Base-by-base conservation (phyloP, 1,139 yeast genomes). In the Nakaseomyces glabratus region DNA sequence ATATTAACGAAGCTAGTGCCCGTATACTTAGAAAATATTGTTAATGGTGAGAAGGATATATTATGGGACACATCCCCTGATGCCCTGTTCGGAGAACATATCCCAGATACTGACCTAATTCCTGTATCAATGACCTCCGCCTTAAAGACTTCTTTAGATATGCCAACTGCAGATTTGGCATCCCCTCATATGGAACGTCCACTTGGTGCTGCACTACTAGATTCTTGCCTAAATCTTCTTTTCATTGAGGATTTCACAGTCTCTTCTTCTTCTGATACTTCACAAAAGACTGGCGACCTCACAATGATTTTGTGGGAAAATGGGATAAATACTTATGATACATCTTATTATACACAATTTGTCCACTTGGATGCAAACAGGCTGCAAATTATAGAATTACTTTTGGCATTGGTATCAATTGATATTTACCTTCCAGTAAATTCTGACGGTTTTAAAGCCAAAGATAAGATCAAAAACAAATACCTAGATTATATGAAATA, bases 1-100 rank as follows among this genome's bases (percentile, higher is more conserved):
- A 57, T 81, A 6, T 57, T 88, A 31, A 74, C 86, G 1, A 69
- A 76, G 37, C 38, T 82, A 3, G 44, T 82, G 12, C 96, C 96
- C 0, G 70, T 74, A 39, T 50, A 81, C 9, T 82, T 71, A 48
- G 95, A 77, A 49, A 21, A 21, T 17, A 11, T 26, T 11, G 13
- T 15, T 17, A 9, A 5, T 9, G 30, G 25, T 12, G 16, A 13
- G 17, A 22, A 21, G 10, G 24, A 33, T 25, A 21, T 35, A 5
- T 17, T 28, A 14, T 32, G 35, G 28, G 28, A 32, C 13, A n/a
- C 11, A n/a, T 17, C 17, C 15, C 17, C 18, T 20, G 30, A 26
- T 7, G 30, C 30, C 4, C 30, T 26, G 7, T 26, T 20, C 13
- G 30, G 30, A 9, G 30, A 26, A 26, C 30, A 26, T 3, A 14